These are phyloP conservation scores for Truncatella angustata DNA, from an alignment of 2,329 filamentous ascomycete genomes.

Conservation along the genomic window DNA sequence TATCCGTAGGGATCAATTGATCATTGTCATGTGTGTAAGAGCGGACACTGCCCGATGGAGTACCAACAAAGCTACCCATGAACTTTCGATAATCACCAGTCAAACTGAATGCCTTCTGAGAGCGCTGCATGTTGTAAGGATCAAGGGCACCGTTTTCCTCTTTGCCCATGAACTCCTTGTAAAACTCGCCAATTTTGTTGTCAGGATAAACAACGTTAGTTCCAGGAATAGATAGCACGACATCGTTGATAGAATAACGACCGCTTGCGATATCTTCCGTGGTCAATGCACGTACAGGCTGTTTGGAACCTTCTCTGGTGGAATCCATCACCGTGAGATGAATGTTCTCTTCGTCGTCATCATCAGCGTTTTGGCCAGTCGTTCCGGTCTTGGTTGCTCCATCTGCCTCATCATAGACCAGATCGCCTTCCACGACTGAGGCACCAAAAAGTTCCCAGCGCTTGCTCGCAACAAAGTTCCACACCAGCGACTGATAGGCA, in stretches of 20 bases:
- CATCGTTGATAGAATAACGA: slow-evolving; percentile 76
- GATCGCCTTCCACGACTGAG: slow-evolving; percentile 78
- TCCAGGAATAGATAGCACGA: slow-evolving; percentile 90
- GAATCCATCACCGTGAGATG: slow-evolving; percentile 48
- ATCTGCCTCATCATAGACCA: slow-evolving; percentile 59
- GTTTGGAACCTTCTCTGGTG: slow-evolving; percentile 41
- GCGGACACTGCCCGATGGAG: slow-evolving; percentile 66
- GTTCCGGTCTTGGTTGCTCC: slow-evolving; percentile 29
- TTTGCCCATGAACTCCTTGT: slow-evolving; percentile 80
- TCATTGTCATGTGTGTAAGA: slow-evolving; percentile 69
- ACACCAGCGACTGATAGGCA: slow-evolving; percentile 91
- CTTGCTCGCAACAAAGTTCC: slow-evolving; percentile 82
- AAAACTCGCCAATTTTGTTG: slow-evolving; percentile 82
- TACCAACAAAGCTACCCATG: slow-evolving; percentile 67
- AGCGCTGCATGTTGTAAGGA: slow-evolving; percentile 82
- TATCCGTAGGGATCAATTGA: slow-evolving; percentile 86
- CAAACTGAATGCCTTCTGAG: slow-evolving; percentile 83
- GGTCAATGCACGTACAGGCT: slow-evolving; percentile 68
- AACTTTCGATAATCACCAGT: slow-evolving; percentile 87
- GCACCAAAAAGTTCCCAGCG: slow-evolving; percentile 75
- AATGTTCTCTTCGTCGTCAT: slow-evolving; percentile 65
- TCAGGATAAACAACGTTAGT: slow-evolving; percentile 84
- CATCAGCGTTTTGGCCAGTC: slow-evolving; percentile 53
- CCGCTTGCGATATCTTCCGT: slow-evolving; percentile 76
- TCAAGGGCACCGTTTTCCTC: slow-evolving; percentile 75